Evolutionary conservation across 1,284 basidiomycete genomes (phyloP), one percentile per base, ranked within the genome.

Genomic region (Boletus semigastroideus): DNA sequence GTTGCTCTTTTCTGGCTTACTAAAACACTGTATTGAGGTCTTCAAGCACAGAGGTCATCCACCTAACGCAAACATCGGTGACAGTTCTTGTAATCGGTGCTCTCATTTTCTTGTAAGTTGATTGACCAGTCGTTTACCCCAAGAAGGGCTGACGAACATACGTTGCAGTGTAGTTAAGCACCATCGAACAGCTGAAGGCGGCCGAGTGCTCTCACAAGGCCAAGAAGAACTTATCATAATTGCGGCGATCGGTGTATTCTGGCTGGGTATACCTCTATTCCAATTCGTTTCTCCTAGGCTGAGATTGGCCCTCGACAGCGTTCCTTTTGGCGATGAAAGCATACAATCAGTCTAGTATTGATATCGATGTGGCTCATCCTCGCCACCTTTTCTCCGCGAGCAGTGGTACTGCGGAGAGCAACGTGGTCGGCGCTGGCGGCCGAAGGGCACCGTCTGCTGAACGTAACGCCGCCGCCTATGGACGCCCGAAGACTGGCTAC

Each of bases 211-310:
- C 58, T 81, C 83, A 40, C 80, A 81, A 59, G 75, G 73, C 43
- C 87, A 90, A 60, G 86, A 88, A 61, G 86, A 91, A 61, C 75
- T 81, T 67, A 71, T 86, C 20, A 66, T 91, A 65, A 84, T 90
- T 56, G 80, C 72, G 6, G 83, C 83, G 5, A 77, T 89, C 48
- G 87, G 82, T 10, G 68, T 88, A 53, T 80, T 87, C 64, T 89
- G 84, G 84, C 73, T 90, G 50, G 86, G 87, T 89, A 64, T 63
- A 80, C 71, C 50, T 27, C 38, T 34, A 52, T 37, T 49, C 13
- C 8, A 14, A 16, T 19, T 28, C 10, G 25, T 22, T 47, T 42
- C 16, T 37, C 25, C 20, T 42, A 20, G 19, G 42, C 25, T 53
- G 51, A 55, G 44, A 58, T 44, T 17, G 51, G 37, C 42, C 46